Evolutionary conservation across 139 green algal genomes (phyloP).

Genomic region (Auxenochlorella pyrenoidosa): DNA sequence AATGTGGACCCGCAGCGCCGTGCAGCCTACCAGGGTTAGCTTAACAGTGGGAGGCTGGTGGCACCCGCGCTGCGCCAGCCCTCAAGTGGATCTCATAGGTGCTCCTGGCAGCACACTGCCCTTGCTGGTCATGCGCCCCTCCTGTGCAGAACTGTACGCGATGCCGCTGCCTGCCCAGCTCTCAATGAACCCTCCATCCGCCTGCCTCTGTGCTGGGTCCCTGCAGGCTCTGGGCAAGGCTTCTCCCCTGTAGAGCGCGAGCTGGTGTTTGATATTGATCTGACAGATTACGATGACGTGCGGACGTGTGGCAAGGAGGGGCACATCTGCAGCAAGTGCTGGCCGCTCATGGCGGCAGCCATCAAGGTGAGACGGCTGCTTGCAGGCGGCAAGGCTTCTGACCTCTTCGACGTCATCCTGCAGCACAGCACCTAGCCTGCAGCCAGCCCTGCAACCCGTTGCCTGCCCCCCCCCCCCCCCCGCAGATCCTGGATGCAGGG

Average conservation of each 20-base stretch:
- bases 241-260: constrained; percentile 90
- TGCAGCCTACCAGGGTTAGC: constrained; percentile 61
- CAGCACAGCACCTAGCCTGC: no score
- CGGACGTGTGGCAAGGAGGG: constrained; percentile 88
- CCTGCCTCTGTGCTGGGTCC: not conserved
- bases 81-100: not conserved
- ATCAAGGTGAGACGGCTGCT: constrained; percentile 74
- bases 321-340: constrained; percentile 94
- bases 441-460: no score
- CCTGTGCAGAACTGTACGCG: not conserved
- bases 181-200: not conserved
- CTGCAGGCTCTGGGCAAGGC: constrained; percentile 41
- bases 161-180: not conserved
- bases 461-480: not conserved
- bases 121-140: not conserved
- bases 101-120: not conserved
- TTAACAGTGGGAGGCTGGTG: not conserved
- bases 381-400: not conserved
- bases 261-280: constrained; percentile 99
- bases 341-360: constrained; percentile 95
- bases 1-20: constrained; percentile 89
- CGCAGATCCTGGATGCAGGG: constrained; percentile 82
- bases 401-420: no score
- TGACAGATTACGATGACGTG: constrained; percentile 99
- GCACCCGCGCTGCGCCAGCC: not conserved